Evolutionary conservation across 768 basidiomycete genomes (phyloP).

Genomic region (Fistulinella prunicolor): DNA sequence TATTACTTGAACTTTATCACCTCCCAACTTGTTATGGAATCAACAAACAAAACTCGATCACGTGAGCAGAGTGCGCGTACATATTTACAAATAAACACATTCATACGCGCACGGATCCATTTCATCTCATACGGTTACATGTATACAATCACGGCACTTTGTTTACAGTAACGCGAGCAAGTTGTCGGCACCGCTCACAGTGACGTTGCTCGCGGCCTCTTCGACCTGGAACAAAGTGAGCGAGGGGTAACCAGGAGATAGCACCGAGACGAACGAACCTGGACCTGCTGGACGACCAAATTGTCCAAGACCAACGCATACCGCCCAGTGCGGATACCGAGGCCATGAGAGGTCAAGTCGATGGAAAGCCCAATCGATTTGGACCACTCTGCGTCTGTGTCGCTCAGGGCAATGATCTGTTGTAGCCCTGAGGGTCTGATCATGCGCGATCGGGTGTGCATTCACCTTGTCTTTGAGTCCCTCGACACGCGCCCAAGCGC

Average conservation of each 20-base stretch:
- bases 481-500: constrained; percentile 58
- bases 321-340: constrained; percentile 59
- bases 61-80: constrained; percentile 31
- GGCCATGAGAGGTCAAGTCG: constrained; percentile 47
- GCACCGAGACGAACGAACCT: constrained; percentile 40
- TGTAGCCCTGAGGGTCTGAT: background rate
- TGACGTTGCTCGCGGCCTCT: background rate
- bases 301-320: constrained; percentile 68
- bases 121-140: background rate
- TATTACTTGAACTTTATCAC: constrained; percentile 35
- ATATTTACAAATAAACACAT: constrained; percentile 27
- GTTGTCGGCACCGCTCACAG: constrained; percentile 12
- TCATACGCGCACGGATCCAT: constrained; percentile 18
- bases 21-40: constrained; percentile 18
- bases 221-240: constrained; percentile 16
- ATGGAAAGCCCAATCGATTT: constrained; percentile 49
- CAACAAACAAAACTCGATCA: constrained; percentile 36
- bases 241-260: background rate
- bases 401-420: constrained; percentile 60
- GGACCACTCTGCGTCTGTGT: constrained; percentile 56
- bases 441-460: constrained; percentile 23
- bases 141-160: no score
- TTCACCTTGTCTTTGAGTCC: constrained; percentile 69
- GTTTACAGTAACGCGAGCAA: constrained; percentile 14
- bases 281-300: constrained; percentile 65